Conservation (phyloP, 352 stramenopile genomes). For the Phytopythium chamaehyphon region DNA sequence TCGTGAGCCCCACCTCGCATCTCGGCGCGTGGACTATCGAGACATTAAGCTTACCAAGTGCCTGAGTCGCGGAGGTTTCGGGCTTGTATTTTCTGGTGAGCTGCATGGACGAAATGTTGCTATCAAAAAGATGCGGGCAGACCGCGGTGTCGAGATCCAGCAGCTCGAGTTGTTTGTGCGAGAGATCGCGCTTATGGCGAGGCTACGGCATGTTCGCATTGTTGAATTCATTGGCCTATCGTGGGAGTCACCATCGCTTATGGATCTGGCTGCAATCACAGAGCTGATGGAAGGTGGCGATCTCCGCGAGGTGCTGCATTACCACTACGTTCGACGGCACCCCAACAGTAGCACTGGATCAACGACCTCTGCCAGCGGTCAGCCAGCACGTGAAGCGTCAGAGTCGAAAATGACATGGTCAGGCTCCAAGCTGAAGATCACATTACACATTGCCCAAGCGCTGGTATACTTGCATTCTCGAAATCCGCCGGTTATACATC, state of each 20-base stretch:
- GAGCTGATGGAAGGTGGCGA: slow-evolving; percentile 59
- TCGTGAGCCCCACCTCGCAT: slow-evolving; percentile 39
- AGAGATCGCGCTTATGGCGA: slow-evolving; percentile 37
- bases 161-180: slow-evolving; percentile 34
- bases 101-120: slow-evolving; percentile 27
- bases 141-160: slow-evolving; percentile 12
- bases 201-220: slow-evolving; percentile 31
- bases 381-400: not conserved
- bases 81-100: slow-evolving; percentile 31
- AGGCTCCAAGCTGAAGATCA: slow-evolving; percentile 35
- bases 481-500: slow-evolving; percentile 34
- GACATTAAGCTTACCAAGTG: slow-evolving; percentile 32
- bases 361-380: not conserved
- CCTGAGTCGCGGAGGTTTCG: slow-evolving; percentile 38
- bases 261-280: slow-evolving; percentile 34
- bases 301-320: slow-evolving; percentile 35
- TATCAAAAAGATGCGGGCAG: slow-evolving; percentile 37
- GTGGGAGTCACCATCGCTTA: slow-evolving; percentile 24
- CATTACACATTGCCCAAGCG: slow-evolving; percentile 40
- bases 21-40: slow-evolving; percentile 29
- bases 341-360: not conserved
- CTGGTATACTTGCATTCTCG: slow-evolving; percentile 47
- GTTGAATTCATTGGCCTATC: slow-evolving; percentile 42
- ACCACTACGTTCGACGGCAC: slow-evolving; percentile 8
- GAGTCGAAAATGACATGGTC: slow-evolving; percentile 20